Percentiles rank a stretch among this genome's conserved stretches.
Conservation (phyloP, 2,329 filamentous ascomycete species). For the Conoideocrella luteorostrata region DNA sequence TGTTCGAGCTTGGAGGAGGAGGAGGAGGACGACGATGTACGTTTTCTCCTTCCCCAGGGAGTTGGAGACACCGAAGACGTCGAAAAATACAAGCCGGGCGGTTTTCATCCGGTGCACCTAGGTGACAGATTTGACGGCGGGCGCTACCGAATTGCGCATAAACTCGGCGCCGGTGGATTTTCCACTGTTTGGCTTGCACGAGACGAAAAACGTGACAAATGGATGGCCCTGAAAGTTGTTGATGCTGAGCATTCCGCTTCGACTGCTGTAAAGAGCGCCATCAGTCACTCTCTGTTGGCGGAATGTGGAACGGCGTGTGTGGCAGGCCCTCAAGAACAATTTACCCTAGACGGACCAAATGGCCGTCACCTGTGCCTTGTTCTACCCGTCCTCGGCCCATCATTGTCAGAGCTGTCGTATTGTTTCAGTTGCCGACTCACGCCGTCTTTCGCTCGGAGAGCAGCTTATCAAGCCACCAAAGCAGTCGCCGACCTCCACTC, state of each 20-base stretch:
- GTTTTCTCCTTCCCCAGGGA: not conserved
- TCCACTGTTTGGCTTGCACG: conserved; percentile 39
- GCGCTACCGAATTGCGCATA: conserved; percentile 34
- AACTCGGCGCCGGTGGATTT: conserved; percentile 34
- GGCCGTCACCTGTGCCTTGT: conserved; percentile 20
- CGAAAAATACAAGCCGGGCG: conserved; percentile 21
- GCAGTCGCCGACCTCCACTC: conserved; percentile 16
- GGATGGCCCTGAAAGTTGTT: conserved; percentile 20
- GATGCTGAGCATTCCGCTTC: conserved; percentile 12
- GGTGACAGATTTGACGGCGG: conserved; percentile 29
- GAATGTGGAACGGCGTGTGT: conserved; percentile 4
- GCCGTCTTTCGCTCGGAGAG: conserved; percentile 10
- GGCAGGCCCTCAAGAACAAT: conserved; percentile 6
- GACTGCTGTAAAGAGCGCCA: conserved; percentile 2
- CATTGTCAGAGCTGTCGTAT: conserved; percentile 10
- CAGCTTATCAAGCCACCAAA: conserved; percentile 11
- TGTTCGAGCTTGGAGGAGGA: not conserved
- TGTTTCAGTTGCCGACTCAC: conserved; percentile 11
- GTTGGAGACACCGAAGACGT: conserved; percentile 9
- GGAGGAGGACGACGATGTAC: not conserved
- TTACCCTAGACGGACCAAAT: conserved; percentile 18
- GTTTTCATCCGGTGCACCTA: conserved; percentile 35
- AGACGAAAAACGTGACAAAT: conserved; percentile 16
- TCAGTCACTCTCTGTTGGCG: not conserved
- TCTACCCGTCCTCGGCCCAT: conserved; percentile 18